Percentiles rank a stretch among this genome's conserved stretches.
Evolutionary conservation across 225 moss, liverwort and hornwort species (phyloP).

Genomic region (Marchantia paleacea): DNA sequence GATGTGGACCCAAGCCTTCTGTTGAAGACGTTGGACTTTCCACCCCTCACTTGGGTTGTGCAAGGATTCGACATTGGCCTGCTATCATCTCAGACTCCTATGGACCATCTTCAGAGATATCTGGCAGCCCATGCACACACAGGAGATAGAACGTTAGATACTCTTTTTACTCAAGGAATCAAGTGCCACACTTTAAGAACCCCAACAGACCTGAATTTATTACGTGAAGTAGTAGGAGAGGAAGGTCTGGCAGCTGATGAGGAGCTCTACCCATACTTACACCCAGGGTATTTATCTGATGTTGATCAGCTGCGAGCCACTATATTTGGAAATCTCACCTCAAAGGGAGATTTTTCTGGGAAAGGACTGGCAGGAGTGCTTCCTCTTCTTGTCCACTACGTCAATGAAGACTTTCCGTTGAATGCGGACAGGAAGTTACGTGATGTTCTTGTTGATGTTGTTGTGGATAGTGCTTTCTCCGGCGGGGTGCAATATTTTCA

Average conservation of each 20-base stretch:
- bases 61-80: constrained; percentile 96
- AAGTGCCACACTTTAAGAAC: constrained; percentile 84
- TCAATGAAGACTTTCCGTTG: constrained; percentile 89
- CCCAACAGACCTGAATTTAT: constrained; percentile 82
- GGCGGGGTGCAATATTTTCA: constrained; percentile 94
- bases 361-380: constrained; percentile 72
- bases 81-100: constrained; percentile 58
- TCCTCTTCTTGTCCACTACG: constrained; percentile 85
- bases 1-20: constrained; percentile 74
- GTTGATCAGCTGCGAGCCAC: constrained; percentile 52
- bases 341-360: constrained; percentile 72
- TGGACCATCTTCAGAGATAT: constrained; percentile 85
- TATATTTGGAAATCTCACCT: constrained; percentile 68
- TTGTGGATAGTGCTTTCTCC: constrained; percentile 90
- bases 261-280: constrained; percentile 75
- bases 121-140: constrained; percentile 89
- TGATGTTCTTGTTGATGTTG: constrained; percentile 81
- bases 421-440: constrained; percentile 85
- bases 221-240: constrained; percentile 85
- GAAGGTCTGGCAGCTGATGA: constrained; percentile 73
- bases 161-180: constrained; percentile 85
- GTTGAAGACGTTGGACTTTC: constrained; percentile 80
- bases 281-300: constrained; percentile 78
- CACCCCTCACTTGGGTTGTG: constrained; percentile 94
- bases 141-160: constrained; percentile 89